Percentiles rank a stretch among this genome's conserved stretches.
Evolutionary conservation across 805 yeast genomes (phyloP).

Genomic region (Saccharomyces kudriavzevii): DNA sequence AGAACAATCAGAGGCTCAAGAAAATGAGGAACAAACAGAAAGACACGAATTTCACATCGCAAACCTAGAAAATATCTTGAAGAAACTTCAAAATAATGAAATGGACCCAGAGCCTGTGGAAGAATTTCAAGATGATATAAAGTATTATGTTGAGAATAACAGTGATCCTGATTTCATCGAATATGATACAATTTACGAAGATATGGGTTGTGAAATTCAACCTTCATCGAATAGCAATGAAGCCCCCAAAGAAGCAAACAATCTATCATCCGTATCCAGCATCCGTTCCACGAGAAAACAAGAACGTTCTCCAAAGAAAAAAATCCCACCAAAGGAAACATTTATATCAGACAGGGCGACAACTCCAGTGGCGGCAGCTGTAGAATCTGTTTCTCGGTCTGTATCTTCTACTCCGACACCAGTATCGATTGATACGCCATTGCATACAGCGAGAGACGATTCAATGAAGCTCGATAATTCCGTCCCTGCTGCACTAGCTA

Average conservation of each 20-base stretch:
- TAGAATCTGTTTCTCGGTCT: slow-evolving; percentile 11
- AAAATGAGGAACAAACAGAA: slow-evolving; percentile 52
- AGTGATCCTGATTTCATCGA: slow-evolving; percentile 90
- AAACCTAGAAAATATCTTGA: slow-evolving; percentile 67
- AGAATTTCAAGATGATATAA: slow-evolving; percentile 78
- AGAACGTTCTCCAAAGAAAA: slow-evolving; percentile 34
- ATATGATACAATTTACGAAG: slow-evolving; percentile 88
- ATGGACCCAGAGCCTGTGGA: slow-evolving; percentile 71
- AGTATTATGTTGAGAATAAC: slow-evolving; percentile 86
- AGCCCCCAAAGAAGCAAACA: not conserved
- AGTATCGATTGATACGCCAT: slow-evolving; percentile 2
- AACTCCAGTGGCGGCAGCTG: slow-evolving; percentile 9
- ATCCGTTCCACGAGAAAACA: slow-evolving; percentile 13
- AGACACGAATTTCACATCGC: slow-evolving; percentile 74
- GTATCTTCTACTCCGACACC: slow-evolving; percentile 12
- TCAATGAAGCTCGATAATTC: not conserved
- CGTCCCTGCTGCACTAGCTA: not conserved
- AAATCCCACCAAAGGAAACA: slow-evolving; percentile 23
- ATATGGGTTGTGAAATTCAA: slow-evolving; percentile 44
- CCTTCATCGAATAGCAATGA: slow-evolving; percentile 21
- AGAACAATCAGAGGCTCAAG: slow-evolving; percentile 69
- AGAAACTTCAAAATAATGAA: slow-evolving; percentile 71
- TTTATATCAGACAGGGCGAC: slow-evolving; percentile 7
- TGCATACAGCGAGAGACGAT: slow-evolving; percentile 1
- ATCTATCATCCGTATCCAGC: not conserved